Evolutionary conservation across 139 green algal genomes (phyloP), one percentile per base, ranked within the genome.

Genomic region (Pleodorina starrii): DNA sequence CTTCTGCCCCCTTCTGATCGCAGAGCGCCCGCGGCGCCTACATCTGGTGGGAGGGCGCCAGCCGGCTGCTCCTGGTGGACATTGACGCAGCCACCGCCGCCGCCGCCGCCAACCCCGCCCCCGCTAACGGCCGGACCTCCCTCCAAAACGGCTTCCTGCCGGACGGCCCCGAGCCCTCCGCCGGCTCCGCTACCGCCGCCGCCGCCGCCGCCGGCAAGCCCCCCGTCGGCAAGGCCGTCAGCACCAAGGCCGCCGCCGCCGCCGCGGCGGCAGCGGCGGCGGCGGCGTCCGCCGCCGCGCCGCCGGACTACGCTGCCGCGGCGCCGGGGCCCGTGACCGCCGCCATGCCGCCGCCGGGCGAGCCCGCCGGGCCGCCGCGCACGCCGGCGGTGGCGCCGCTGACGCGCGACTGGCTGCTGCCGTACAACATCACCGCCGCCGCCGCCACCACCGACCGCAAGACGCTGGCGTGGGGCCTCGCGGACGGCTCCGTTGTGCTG

Each of bases 31-130:
- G 77, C 21, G 91, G 91, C 29, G 48, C 85, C 21, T 94, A 94
- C 85, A 54, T 94, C 23, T 94, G 80, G 84, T 94, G 91, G 91
- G 69, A 83, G 27, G 51, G 68, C 60, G 91, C 88, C 73, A 92
- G 91, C 91, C 84, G 86, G 3, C 88, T 94, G 25, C 36, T 72
- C 23, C 91, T 94, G 14, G 54, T 87, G 27, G 88, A 91, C 79
- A 40, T 93, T 27, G 42, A 44, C 21, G 73, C 43, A 21, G 36
- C 40, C 69, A 72, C 21, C 12, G 48, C 84, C 29, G 54, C 82
- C 0, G 40, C 72, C 7, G 40, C 63, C 11, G 89, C 19, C 0
- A 42, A 19, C 27, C 29, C 66, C 82, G 2, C 46, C 59, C 16
- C 79, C 57, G 12, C 35, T 17, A 25, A 44, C 7, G 35, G 5